These are phyloP conservation scores for Magnolia kwangsiensis DNA, from an alignment of 164 flowering plant genomes.

Conservation along the genomic window DNA sequence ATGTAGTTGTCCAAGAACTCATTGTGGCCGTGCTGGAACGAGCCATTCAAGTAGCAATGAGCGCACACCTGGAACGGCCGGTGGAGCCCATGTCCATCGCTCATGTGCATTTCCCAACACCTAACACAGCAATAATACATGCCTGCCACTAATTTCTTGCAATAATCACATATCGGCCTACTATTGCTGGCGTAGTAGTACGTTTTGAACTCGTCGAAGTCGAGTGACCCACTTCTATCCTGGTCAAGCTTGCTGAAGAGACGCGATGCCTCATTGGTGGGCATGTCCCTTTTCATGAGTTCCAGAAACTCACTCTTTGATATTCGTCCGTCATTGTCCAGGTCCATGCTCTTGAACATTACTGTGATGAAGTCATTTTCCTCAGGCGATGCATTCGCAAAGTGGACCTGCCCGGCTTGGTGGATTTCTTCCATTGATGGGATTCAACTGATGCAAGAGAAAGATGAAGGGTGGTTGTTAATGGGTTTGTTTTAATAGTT, in stretches of 20 bases:
- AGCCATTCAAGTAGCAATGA: background rate
- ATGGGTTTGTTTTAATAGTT: too few species aligned
- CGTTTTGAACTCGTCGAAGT: conserved; percentile 1
- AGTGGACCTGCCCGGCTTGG: background rate
- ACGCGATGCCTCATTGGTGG: background rate
- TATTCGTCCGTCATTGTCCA: background rate
- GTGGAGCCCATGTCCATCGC: background rate
- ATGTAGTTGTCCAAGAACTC: conserved; percentile 8
- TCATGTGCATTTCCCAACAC: conserved; percentile 4
- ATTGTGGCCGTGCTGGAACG: background rate
- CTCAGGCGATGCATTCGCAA: background rate
- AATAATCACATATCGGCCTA: conserved; percentile 2
- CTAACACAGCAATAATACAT: conserved; percentile 5
- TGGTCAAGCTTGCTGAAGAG: background rate
- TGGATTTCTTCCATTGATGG: background rate
- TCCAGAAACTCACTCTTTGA: background rate
- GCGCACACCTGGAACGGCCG: background rate
- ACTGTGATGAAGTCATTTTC: background rate
- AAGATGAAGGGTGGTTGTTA: too few species aligned
- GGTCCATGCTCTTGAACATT: background rate
- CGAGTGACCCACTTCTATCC: conserved; percentile 1
- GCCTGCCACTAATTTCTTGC: background rate
- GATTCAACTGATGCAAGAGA: too few species aligned
- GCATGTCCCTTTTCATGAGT: background rate
- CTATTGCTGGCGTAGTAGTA: background rate